phyloP scores from a whole-genome alignment of 1,139 yeast genomes.

The Yamadazyma oceani region DNA sequence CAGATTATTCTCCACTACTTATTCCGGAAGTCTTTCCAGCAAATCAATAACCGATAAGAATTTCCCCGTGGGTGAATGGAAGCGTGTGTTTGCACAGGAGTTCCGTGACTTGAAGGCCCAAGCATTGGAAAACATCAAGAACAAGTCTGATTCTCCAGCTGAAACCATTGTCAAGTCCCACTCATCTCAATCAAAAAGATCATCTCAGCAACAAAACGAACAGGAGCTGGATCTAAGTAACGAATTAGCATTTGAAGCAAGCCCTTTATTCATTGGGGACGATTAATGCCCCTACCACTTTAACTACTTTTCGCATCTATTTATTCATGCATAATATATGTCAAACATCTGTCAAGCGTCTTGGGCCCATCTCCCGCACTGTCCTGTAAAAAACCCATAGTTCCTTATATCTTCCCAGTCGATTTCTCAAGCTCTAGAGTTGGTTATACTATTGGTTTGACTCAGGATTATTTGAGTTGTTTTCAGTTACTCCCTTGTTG shows the following conservation, averaged over 20 bases:
- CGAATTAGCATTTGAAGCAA: constrained; percentile 5
- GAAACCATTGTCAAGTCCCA: constrained; percentile 5
- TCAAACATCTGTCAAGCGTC: background rate
- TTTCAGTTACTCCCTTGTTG: no score
- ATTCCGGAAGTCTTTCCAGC: constrained; percentile 19
- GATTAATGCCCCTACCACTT: no score
- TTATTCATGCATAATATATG: background rate
- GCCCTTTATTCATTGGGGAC: constrained; percentile 7
- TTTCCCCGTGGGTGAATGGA: constrained; percentile 52
- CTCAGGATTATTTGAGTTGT: no score
- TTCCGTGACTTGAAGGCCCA: constrained; percentile 50
- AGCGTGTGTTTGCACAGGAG: constrained; percentile 45
- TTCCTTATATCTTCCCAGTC: no score
- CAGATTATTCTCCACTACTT: constrained; percentile 26
- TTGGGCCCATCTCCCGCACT: background rate
- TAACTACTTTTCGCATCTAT: constrained; percentile 1
- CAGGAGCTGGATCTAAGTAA: background rate
- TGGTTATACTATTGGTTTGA: no score
- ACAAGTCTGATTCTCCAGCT: constrained; percentile 7
- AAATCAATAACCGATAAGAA: constrained; percentile 38
- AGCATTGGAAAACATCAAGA: constrained; percentile 42
- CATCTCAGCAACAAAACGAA: background rate
- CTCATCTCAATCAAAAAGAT: background rate
- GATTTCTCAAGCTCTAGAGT: no score
- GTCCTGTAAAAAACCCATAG: no score